Conservation (phyloP, 257 asterid genomes). For the Nicotiana undulata region DNA sequence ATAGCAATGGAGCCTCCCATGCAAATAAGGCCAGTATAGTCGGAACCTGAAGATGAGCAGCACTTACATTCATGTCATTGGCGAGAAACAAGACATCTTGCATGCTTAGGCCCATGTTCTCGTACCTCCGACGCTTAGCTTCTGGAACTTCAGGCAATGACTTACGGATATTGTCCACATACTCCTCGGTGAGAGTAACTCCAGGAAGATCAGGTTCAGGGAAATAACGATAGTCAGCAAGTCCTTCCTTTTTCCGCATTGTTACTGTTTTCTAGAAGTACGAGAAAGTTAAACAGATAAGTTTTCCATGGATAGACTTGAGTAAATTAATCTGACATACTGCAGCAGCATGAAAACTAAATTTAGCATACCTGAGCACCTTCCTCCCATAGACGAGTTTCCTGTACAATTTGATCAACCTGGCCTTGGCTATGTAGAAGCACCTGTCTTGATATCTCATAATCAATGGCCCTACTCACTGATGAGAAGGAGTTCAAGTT, state of each 20-base stretch:
- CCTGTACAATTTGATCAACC: conserved; percentile 78
- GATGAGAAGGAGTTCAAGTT: conserved; percentile 95
- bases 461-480: conserved; percentile 86
- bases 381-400: conserved; percentile 99
- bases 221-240: conserved; percentile 91
- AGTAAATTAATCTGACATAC: neutral
- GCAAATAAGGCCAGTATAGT: neutral
- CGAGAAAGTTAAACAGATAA: conserved; percentile 13
- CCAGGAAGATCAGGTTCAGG: conserved; percentile 99
- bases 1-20: neutral
- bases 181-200: conserved; percentile 62
- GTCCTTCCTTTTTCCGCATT: conserved; percentile 99
- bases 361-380: conserved; percentile 75
- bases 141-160: conserved; percentile 96
- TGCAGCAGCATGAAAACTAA: conserved; percentile 8
- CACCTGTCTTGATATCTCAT: conserved; percentile 86
- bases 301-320: neutral
- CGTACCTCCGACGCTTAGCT: conserved; percentile 79
- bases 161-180: conserved; percentile 38
- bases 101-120: conserved; percentile 81
- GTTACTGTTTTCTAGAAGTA: conserved; percentile 76
- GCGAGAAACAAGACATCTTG: conserved; percentile 95
- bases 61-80: conserved; percentile 62
- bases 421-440: conserved; percentile 72
- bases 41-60: conserved; percentile 1